Conservation (phyloP, 2,329 filamentous ascomycete species). For the Neonectria ditissima region DNA sequence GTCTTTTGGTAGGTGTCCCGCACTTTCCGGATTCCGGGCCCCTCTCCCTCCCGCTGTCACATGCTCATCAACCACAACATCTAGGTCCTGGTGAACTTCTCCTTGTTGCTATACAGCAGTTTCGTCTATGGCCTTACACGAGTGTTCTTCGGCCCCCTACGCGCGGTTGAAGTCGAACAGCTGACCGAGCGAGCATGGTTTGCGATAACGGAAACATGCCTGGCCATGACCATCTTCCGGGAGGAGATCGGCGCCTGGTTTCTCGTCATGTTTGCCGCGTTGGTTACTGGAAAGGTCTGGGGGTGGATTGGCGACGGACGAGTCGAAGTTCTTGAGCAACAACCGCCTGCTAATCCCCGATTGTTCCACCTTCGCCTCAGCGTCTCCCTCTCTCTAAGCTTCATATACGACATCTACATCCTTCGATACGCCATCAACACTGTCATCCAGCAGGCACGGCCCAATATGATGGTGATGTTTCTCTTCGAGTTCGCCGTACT, state of each 20-base stretch:
- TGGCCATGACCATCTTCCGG: constrained; percentile 98
- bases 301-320: constrained; percentile 97
- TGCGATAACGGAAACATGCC: constrained; percentile 93
- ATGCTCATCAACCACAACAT: constrained; percentile 24
- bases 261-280: constrained; percentile 92
- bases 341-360: constrained; percentile 88
- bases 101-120: constrained; percentile 82
- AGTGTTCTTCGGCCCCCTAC: constrained; percentile 88
- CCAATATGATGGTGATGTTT: constrained; percentile 99
- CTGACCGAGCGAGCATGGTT: constrained; percentile 99
- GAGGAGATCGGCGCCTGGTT: constrained; percentile 97
- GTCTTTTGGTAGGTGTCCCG: constrained; percentile 77
- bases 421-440: constrained; percentile 84
- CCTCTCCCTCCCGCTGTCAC: constrained; percentile 3
- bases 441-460: constrained; percentile 87
- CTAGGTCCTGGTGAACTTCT: constrained; percentile 90
- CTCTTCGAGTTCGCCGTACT: constrained; percentile 96
- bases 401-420: constrained; percentile 83
- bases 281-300: constrained; percentile 97
- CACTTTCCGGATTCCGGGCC: constrained; percentile 14
- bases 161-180: constrained; percentile 95
- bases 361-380: constrained; percentile 88
- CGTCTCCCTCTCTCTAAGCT: constrained; percentile 81
- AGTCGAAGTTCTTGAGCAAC: constrained; percentile 94
- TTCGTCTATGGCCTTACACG: constrained; percentile 90